Evolutionary conservation across 768 basidiomycete genomes (phyloP), one percentile per base, ranked within the genome.

Genomic region (Hygrocybe punicea): DNA sequence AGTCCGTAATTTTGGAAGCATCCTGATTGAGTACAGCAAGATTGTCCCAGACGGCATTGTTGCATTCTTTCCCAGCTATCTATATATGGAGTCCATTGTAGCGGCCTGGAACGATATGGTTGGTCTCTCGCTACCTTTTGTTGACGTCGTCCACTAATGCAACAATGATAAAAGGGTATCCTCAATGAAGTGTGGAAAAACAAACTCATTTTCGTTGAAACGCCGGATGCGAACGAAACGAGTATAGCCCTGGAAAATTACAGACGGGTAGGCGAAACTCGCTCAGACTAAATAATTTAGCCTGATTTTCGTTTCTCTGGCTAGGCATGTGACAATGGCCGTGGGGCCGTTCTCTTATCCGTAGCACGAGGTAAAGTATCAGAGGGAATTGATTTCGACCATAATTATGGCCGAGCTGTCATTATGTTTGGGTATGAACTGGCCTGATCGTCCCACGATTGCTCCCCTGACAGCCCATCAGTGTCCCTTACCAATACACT

Each of bases 31-130:
- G 71, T 98, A 97, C 78, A 92, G 91, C 76, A 95, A 95, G 69
- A 93, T 91, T 53, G 95, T 99, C 1, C 97, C 97, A 7, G 97
- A 99, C 71, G 97, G 97, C 11, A 91, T 99, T 59, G 97, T 98
- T 17, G 95, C 94, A 4, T 99, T 99, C 81, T 99, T 99, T 74
- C 97, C 97, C 17, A 93, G 91, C 73, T 99, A 99, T 75, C 84
- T 99, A 13, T 99, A 99, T 72, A 99, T 99, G 97, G 97, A 99
- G 72, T 94, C 92, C 21, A 99, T 99, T 58, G 97, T 98, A 10
- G 93, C 94, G 2, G 97, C 97, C n/a, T 99, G 97, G 97, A 98
- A 98, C 67, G 97, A 99, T 71, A 99, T 99, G 97, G 97, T 95
- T 69, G 52, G 87, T 74, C 46, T 74, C 46, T 48, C 19, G 35